These are phyloP conservation scores for Entomortierella parvispora DNA, from an alignment of 192 early-diverging fungal genomes.

Conservation along the genomic window DNA sequence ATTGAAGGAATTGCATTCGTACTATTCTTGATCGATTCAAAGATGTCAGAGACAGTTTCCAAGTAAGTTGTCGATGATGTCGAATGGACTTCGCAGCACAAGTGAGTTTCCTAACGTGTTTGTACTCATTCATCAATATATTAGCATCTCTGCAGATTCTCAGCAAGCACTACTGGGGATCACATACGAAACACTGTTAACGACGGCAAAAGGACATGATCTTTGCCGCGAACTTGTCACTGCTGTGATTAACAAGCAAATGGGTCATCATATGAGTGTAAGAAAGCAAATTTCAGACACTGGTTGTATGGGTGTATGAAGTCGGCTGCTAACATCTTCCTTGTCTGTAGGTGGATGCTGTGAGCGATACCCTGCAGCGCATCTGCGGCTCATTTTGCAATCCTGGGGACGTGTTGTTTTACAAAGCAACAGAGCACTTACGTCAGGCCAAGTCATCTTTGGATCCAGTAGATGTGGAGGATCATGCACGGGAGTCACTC, in stretches of 20 bases:
- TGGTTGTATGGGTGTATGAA: background rate
- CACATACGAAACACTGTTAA: slow-evolving; percentile 68
- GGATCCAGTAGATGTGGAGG: slow-evolving; percentile 56
- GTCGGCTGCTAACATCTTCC: background rate
- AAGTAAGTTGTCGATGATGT: slow-evolving; percentile 17
- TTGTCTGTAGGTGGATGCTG: slow-evolving; percentile 43
- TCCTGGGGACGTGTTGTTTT: slow-evolving; percentile 70
- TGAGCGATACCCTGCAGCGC: slow-evolving; percentile 70
- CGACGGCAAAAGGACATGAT: slow-evolving; percentile 60
- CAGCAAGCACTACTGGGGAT: slow-evolving; percentile 58
- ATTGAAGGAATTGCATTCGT: slow-evolving; percentile 77
- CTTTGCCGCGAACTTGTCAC: slow-evolving; percentile 71
- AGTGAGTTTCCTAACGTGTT: background rate
- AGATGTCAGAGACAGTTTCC: slow-evolving; percentile 63
- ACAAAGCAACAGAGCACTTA: slow-evolving; percentile 68
- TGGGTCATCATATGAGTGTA: slow-evolving; percentile 60
- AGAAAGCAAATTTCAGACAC: slow-evolving; percentile 11
- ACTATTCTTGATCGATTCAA: slow-evolving; percentile 70
- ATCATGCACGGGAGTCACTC: slow-evolving; percentile 56
- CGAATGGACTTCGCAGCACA: background rate
- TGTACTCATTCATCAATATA: background rate
- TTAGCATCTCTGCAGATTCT: slow-evolving; percentile 55
- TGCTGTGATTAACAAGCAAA: slow-evolving; percentile 71
- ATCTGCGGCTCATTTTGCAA: slow-evolving; percentile 74
- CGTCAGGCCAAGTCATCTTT: slow-evolving; percentile 58